Evolutionary conservation across 345 rosid species (phyloP).

Genomic region (Lepidium aucheri): DNA sequence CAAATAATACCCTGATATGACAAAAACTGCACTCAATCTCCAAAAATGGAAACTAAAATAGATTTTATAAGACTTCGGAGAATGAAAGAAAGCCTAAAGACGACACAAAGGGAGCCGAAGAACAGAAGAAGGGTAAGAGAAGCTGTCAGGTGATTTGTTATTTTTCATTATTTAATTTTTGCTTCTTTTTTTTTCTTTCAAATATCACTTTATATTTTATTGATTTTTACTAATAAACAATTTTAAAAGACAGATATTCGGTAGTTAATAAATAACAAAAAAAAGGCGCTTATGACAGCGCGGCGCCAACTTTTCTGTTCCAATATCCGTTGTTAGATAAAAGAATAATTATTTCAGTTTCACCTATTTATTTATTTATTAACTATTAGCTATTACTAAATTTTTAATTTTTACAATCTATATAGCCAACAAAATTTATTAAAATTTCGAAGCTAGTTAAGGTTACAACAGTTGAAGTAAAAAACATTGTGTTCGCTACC

Average conservation of each 20-base stretch:
- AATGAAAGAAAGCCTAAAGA: neutral
- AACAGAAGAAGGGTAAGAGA: neutral
- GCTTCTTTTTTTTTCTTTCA: neutral
- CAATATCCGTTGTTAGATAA: neutral
- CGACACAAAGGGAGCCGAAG: conserved; percentile 14
- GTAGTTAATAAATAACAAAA: conserved; percentile 1
- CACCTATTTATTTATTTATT: neutral
- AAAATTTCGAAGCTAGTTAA: neutral
- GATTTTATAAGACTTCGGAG: neutral
- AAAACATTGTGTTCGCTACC: neutral
- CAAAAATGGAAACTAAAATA: neutral
- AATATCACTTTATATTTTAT: neutral
- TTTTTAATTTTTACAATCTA: neutral
- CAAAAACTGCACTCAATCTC: conserved; percentile 5
- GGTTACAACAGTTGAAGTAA: neutral
- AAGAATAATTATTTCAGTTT: neutral
- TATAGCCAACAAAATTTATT: neutral
- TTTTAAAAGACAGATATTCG: conserved; percentile 17
- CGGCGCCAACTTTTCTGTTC: conserved; percentile 15
- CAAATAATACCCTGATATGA: conserved; percentile 10
- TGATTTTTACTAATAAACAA: neutral
- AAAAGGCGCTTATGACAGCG: conserved; percentile 3
- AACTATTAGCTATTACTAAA: no score
- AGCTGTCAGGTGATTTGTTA: conserved; percentile 12
- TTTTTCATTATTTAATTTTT: neutral